A percentile compares a stretch with the other conserved stretches of the same genome.
These are phyloP conservation scores for Globisporangium parvum DNA, from an alignment of 352 stramenopile species.

Conservation along the genomic window DNA sequence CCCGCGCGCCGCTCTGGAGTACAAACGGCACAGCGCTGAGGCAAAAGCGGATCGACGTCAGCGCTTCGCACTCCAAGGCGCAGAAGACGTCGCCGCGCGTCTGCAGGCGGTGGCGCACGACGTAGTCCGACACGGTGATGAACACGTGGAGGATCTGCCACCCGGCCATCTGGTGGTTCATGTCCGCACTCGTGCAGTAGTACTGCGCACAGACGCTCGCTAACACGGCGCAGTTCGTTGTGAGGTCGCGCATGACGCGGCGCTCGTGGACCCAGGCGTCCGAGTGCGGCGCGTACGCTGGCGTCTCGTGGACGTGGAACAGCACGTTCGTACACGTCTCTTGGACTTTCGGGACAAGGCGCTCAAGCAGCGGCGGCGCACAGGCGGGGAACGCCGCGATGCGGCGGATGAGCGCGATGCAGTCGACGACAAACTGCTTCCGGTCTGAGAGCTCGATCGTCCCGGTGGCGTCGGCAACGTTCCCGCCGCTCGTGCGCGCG, in stretches of 20 bases:
- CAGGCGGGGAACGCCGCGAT: slow-evolving; percentile 60
- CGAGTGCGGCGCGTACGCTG: slow-evolving; percentile 28
- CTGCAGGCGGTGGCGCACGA: slow-evolving; percentile 50
- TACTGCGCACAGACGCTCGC: slow-evolving; percentile 56
- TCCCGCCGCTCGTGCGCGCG: slow-evolving; percentile 30
- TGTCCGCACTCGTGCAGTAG: slow-evolving; percentile 46
- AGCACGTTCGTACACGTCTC: slow-evolving; percentile 29
- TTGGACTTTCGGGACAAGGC: slow-evolving; percentile 44
- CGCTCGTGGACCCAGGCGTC: slow-evolving; percentile 46
- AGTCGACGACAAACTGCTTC: slow-evolving; percentile 72
- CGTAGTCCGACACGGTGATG: slow-evolving; percentile 53
- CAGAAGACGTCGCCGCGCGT: slow-evolving; percentile 47
- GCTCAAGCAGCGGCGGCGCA: slow-evolving; percentile 40
- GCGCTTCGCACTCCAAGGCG: slow-evolving; percentile 53
- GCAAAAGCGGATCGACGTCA: slow-evolving; percentile 57
- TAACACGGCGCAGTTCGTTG: slow-evolving; percentile 45
- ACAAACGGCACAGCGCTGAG: slow-evolving; percentile 62
- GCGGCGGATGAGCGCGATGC: slow-evolving; percentile 59
- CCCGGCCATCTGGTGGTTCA: slow-evolving; percentile 51
- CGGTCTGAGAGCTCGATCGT: slow-evolving; percentile 57
- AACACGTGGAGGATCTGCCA: slow-evolving; percentile 66
- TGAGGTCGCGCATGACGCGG: slow-evolving; percentile 51
- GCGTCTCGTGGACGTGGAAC: slow-evolving; percentile 45
- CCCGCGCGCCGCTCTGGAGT: slow-evolving; percentile 36
- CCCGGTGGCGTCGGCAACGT: slow-evolving; percentile 12